A percentile compares a stretch with the other conserved stretches of the same genome.
phyloP scores from a whole-genome alignment of 1,284 basidiomycete genomes.

The Ganoderma sinense region DNA sequence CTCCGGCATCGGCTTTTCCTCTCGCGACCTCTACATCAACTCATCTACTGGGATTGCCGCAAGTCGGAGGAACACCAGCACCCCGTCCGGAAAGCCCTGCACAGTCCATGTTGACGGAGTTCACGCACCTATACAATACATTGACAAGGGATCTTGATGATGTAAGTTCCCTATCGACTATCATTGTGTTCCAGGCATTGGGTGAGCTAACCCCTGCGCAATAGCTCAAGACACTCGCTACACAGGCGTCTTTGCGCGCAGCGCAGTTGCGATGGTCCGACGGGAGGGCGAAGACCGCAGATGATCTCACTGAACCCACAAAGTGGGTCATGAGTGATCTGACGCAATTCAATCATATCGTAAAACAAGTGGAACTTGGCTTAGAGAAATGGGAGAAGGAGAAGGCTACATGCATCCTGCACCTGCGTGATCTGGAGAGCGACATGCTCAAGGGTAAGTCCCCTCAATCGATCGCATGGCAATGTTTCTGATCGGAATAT shows the following conservation, averaged over 20 bases:
- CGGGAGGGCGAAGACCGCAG: constrained; percentile 46
- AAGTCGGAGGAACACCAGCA: not conserved
- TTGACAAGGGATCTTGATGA: constrained; percentile 59
- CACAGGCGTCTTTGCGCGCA: constrained; percentile 36
- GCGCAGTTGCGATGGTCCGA: constrained; percentile 25
- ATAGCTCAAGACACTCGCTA: constrained; percentile 54
- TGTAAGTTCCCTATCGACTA: constrained; percentile 45
- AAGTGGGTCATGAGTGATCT: constrained; percentile 67
- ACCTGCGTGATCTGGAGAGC: constrained; percentile 63
- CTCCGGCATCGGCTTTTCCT: not conserved
- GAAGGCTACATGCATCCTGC: constrained; percentile 48
- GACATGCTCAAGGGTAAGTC: constrained; percentile 70
- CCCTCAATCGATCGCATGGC: not conserved
- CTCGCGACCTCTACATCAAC: constrained; percentile 10
- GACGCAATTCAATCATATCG: constrained; percentile 55
- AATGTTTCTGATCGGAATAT: not conserved
- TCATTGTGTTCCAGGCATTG: not conserved
- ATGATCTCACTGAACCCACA: constrained; percentile 52
- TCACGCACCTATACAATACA: constrained; percentile 49
- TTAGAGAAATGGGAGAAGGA: constrained; percentile 57
- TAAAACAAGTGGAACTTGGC: constrained; percentile 58
- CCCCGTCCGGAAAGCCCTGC: constrained; percentile 36
- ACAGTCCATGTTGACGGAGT: constrained; percentile 71
- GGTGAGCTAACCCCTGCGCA: constrained; percentile 6
- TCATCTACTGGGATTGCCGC: not conserved